Percentiles rank a stretch among this genome's conserved stretches.
These are phyloP conservation scores for Sinapis alba DNA, from an alignment of 441 rosid genomes.

Conservation along the genomic window DNA sequence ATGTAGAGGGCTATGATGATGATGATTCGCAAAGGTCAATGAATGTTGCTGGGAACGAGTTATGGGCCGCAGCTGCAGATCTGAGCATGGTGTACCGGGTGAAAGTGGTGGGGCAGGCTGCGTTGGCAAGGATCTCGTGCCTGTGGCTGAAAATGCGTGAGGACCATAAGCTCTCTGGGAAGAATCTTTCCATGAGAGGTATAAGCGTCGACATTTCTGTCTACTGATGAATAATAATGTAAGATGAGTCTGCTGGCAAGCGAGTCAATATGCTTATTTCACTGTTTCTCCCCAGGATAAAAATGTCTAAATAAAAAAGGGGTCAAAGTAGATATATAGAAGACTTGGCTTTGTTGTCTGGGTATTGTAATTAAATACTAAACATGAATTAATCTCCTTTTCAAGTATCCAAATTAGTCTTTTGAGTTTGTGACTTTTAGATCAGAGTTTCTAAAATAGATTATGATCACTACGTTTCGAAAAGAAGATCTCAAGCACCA, in stretches of 20 bases:
- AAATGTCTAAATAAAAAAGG: constrained; percentile 28
- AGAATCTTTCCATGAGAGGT: constrained; percentile 59
- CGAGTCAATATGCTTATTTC: constrained; percentile 27
- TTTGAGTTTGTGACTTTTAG: not conserved
- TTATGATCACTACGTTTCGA: too few relatives aligned
- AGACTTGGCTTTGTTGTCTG: constrained; percentile 33
- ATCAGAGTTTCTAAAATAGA: too few relatives aligned
- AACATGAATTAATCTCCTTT: constrained; percentile 7
- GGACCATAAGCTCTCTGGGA: constrained; percentile 56
- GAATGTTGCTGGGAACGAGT: constrained; percentile 46
- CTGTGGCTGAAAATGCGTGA: constrained; percentile 69
- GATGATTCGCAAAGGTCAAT: too few relatives aligned
- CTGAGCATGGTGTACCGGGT: constrained; percentile 73
- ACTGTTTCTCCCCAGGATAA: constrained; percentile 26
- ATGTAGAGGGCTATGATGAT: constrained; percentile 78
- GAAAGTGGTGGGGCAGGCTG: constrained; percentile 78
- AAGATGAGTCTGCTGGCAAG: constrained; percentile 31
- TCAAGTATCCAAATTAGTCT: not conserved
- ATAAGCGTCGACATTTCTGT: constrained; percentile 87
- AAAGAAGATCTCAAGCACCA: not conserved
- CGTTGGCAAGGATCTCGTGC: constrained; percentile 83
- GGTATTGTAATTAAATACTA: constrained; percentile 37
- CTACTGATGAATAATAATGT: constrained; percentile 51
- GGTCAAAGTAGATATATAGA: constrained; percentile 25
- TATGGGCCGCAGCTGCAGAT: constrained; percentile 69